Conservation (phyloP, 331 rosid species). For the Stylosanthes scabra region DNA sequence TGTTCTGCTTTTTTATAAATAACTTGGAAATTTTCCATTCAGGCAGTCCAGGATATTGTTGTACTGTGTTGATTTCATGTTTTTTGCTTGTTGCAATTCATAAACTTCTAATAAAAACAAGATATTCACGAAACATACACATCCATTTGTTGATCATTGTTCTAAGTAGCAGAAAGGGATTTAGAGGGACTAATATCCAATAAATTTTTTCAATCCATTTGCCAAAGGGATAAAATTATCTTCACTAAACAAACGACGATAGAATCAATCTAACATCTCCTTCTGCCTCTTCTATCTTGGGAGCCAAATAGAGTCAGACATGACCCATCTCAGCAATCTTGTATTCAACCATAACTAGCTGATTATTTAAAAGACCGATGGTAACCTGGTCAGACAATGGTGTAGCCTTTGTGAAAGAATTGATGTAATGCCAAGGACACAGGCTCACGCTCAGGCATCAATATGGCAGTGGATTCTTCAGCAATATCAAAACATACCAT, state of each 20-base stretch:
- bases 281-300: constrained; percentile 92
- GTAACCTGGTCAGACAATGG: constrained; percentile 76
- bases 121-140: neutral
- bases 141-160: constrained; percentile 4
- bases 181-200: neutral
- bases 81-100: neutral
- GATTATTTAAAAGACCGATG: constrained; percentile 80
- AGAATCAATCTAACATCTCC: constrained; percentile 47
- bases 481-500: constrained; percentile 42
- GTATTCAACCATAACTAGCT: no score
- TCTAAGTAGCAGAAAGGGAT: neutral
- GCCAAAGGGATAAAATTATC: neutral
- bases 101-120: neutral
- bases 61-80: neutral
- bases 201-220: neutral
- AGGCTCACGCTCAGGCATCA: constrained; percentile 73
- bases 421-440: constrained; percentile 91
- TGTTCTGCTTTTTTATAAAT: neutral
- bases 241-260: neutral
- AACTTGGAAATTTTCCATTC: no score
- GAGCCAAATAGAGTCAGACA: constrained; percentile 90
- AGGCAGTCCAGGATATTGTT: neutral
- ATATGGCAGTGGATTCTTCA: constrained; percentile 82
- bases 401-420: constrained; percentile 91
- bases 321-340: no score